Evolutionary conservation across 805 yeast species (phyloP), one percentile per base, ranked within the genome.

Genomic region (Suhomyces xylopsoci): DNA sequence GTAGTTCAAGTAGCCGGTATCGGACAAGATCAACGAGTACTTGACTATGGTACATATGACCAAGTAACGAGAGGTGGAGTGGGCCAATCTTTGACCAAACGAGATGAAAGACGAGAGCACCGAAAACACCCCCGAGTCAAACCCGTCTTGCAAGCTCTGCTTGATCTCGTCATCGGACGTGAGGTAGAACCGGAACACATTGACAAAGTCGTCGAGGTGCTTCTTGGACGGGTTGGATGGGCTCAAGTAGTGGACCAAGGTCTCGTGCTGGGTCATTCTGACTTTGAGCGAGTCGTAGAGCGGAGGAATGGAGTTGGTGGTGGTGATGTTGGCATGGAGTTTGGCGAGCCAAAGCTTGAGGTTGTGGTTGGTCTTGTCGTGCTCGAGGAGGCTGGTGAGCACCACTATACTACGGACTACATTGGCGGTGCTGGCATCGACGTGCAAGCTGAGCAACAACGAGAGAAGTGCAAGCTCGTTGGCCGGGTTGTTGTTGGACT

Each of bases 231-330:
- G 58, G 24, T 72, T 69, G 2, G 66, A 61, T 0, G 83, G 73
- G 25, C 51, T 30, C 8, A 76, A 67, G 8, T 85, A 60, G 55
- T 79, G 76, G 10, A 85, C 80, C 46, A 88, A 65, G 0, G 89
- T 80, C 61, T 92, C 97, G 48, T 78, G 74, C 67, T 93, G 98
- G 7, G 91, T 68, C 70, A 85, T 84, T 62, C 87, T 89, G 58
- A 90, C 80, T 36, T 83, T 81, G 49, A 92, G 67, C 1, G 73
- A 62, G 14, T 77, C 66, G 64, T 80, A 90, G 45, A 83, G 80
- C 7, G 66, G 63, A 32, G 66, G 59, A 0, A 92, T 85, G 42
- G 74, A 65, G 1, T 78, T 64, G 30, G 74, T 74, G 8, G 83
- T 72, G 47, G 90, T 90, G 7, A 90, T 61, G 17, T 76, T 62